These are phyloP conservation scores for Casuarina equisetifolia DNA, from an alignment of 306 rosid species.

Conservation along the genomic window DNA sequence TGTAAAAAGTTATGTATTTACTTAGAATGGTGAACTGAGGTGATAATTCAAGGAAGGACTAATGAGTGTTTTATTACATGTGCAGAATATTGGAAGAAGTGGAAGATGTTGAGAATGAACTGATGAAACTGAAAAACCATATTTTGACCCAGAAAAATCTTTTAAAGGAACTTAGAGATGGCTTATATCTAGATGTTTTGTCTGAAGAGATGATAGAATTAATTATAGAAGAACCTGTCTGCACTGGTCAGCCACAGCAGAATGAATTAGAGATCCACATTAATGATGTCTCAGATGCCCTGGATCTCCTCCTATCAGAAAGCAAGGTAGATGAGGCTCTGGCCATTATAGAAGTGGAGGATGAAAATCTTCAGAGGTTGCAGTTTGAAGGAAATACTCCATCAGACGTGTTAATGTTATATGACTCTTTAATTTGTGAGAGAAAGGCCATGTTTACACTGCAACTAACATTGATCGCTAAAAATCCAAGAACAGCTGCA, in stretches of 20 bases:
- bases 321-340: conserved; percentile 64
- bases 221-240: conserved; percentile 27
- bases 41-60: conserved; percentile 5
- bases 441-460: conserved; percentile 40
- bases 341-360: conserved; percentile 46
- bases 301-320: conserved; percentile 63
- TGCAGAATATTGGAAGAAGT: conserved; percentile 63
- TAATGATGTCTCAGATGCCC: conserved; percentile 47
- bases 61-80: conserved; percentile 8
- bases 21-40: neutral
- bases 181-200: conserved; percentile 44
- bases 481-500: conserved; percentile 43
- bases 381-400: conserved; percentile 35
- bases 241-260: conserved; percentile 21
- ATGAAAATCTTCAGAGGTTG: conserved; percentile 45
- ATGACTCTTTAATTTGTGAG: conserved; percentile 48
- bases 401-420: conserved; percentile 30
- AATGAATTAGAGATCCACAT: conserved; percentile 46
- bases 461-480: conserved; percentile 41
- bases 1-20: neutral
- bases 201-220: conserved; percentile 34
- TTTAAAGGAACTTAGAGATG: conserved; percentile 49
- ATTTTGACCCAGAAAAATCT: conserved; percentile 50
- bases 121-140: conserved; percentile 57
- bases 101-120: conserved; percentile 51